phyloP scores from a whole-genome alignment of 305 asterid genomes.

The Rubia balearica region DNA sequence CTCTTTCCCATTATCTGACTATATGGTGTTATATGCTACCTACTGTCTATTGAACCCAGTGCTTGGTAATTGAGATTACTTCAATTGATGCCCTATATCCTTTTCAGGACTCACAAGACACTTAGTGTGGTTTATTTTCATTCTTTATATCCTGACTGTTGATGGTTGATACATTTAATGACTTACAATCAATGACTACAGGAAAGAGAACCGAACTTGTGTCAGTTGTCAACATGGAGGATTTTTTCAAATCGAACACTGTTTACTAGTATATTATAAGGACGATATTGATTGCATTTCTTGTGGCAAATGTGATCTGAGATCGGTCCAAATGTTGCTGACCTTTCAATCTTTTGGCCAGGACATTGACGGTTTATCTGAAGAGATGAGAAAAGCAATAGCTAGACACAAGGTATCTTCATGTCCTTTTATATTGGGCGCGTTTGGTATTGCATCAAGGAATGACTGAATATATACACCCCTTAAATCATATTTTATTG shows the following conservation, averaged over 20 bases:
- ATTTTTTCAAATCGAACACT: slow-evolving; percentile 15
- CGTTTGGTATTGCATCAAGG: background rate
- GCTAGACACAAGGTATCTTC: slow-evolving; percentile 62
- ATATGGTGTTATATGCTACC: background rate
- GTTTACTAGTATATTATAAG: slow-evolving; percentile 12
- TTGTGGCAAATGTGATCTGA: slow-evolving; percentile 26
- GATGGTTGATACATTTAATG: background rate
- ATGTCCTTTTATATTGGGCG: slow-evolving; percentile 3
- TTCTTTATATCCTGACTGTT: background rate
- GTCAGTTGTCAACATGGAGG: slow-evolving; percentile 5
- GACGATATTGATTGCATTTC: slow-evolving; percentile 30
- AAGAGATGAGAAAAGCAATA: slow-evolving; percentile 61
- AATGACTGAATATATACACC: background rate
- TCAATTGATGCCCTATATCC: background rate
- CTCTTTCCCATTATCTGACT: background rate
- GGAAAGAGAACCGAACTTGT: slow-evolving; percentile 4
- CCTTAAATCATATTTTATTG: background rate
- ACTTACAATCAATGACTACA: background rate
- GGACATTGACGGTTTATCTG: slow-evolving; percentile 68
- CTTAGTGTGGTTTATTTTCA: background rate
- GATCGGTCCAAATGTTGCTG: slow-evolving; percentile 37
- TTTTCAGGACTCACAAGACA: background rate
- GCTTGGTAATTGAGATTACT: background rate
- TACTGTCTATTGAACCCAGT: background rate
- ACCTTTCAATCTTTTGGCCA: slow-evolving; percentile 51